Evolutionary conservation across 768 basidiomycete species (phyloP).

Genomic region (Boletus tylopilopsis): DNA sequence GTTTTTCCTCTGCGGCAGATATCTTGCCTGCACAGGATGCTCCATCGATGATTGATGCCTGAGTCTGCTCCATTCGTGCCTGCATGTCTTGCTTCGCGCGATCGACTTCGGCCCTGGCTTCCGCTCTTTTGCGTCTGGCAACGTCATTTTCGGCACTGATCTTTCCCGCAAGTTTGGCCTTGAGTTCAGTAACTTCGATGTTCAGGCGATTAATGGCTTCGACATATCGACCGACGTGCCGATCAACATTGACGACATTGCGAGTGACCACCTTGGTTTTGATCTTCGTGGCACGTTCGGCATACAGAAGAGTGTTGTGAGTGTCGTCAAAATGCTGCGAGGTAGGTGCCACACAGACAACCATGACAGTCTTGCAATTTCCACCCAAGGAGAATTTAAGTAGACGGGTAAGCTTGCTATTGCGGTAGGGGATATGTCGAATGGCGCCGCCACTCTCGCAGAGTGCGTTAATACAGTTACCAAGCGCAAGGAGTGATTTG

Average conservation of each 20-base stretch:
- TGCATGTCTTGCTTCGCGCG: slow-evolving; percentile 70
- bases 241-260: slow-evolving; percentile 91
- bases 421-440: slow-evolving; percentile 93
- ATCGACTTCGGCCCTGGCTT: slow-evolving; percentile 71
- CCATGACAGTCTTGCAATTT: slow-evolving; percentile 99
- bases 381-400: slow-evolving; percentile 98
- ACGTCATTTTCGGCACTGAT: slow-evolving; percentile 58
- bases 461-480: slow-evolving; percentile 97
- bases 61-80: slow-evolving; percentile 66
- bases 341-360: slow-evolving; percentile 94
- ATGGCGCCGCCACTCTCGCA: slow-evolving; percentile 88
- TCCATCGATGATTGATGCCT: slow-evolving; percentile 68
- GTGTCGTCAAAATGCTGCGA: slow-evolving; percentile 97
- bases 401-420: slow-evolving; percentile 95
- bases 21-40: slow-evolving; percentile 71
- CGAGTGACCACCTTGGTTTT: slow-evolving; percentile 96
- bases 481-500: slow-evolving; percentile 94
- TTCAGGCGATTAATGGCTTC: slow-evolving; percentile 91
- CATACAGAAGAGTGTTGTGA: slow-evolving; percentile 96
- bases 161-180: slow-evolving; percentile 78
- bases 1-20: slow-evolving; percentile 62
- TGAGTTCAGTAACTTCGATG: slow-evolving; percentile 78
- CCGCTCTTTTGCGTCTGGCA: slow-evolving; percentile 61
- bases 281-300: slow-evolving; percentile 97
- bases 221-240: slow-evolving; percentile 93